These are phyloP conservation scores for Emericellopsis atlantica DNA, from an alignment of 2,329 filamentous ascomycete genomes.

Conservation along the genomic window DNA sequence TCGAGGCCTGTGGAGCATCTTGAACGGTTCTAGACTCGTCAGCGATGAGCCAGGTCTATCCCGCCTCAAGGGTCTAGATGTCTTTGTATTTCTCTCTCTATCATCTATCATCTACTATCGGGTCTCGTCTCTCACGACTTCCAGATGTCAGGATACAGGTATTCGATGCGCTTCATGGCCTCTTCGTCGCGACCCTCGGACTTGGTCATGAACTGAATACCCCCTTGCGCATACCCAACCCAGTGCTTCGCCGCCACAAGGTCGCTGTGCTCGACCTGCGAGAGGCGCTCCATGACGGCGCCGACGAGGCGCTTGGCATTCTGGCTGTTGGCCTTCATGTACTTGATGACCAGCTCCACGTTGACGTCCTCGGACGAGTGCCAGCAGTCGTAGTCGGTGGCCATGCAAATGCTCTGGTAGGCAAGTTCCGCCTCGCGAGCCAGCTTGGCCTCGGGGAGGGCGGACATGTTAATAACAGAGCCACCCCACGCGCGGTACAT, in stretches of 20 bases:
- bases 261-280: conserved; percentile 62
- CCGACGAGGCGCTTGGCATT: conserved; percentile 80
- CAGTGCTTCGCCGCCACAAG: conserved; percentile 72
- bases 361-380: conserved; percentile 72
- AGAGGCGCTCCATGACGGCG: conserved; percentile 77
- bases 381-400: conserved; percentile 99
- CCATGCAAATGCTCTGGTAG: conserved; percentile 99
- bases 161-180: conserved; percentile 68
- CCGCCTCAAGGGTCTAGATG: background rate
- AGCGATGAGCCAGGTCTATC: too few species aligned
- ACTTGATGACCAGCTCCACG: conserved; percentile 92
- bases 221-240: conserved; percentile 63
- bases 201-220: conserved; percentile 72
- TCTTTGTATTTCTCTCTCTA: background rate
- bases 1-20: too few species aligned
- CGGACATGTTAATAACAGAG: conserved; percentile 96
- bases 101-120: background rate
- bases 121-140: conserved; percentile 21
- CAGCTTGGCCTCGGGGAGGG: conserved; percentile 88
- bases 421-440: conserved; percentile 91
- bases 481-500: conserved; percentile 93
- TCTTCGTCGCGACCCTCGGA: conserved; percentile 59
- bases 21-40: too few species aligned
- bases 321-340: conserved; percentile 86
- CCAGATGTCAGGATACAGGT: conserved; percentile 78